Evolutionary conservation across 1,284 basidiomycete genomes (phyloP).

Genomic region (Phaffia rhodozyma): DNA sequence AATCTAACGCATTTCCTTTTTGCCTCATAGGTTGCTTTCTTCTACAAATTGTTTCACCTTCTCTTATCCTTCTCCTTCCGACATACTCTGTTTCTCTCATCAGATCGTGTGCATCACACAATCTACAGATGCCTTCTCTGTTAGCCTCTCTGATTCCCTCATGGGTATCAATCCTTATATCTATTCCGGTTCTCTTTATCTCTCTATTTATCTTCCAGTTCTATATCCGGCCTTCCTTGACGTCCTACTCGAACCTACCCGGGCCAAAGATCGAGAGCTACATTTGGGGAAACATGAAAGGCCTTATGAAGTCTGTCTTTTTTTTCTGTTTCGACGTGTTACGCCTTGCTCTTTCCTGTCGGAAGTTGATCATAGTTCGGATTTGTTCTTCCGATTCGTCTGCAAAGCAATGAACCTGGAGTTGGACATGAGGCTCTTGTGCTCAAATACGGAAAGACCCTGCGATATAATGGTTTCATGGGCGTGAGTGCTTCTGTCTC

Average conservation of each 20-base stretch:
- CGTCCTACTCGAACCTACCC: conserved; percentile 5
- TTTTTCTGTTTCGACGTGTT: not conserved
- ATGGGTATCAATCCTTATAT: too few species aligned
- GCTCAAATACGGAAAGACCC: conserved; percentile 4
- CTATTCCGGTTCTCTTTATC: not conserved
- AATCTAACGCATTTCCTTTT: too few species aligned
- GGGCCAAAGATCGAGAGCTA: conserved; percentile 4
- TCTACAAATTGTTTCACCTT: too few species aligned
- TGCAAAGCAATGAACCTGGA: conserved; percentile 1
- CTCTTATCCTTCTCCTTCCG: too few species aligned
- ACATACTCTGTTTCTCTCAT: too few species aligned
- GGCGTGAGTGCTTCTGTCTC: not conserved
- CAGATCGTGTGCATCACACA: too few species aligned
- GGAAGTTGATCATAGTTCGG: not conserved
- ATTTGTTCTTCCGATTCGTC: not conserved
- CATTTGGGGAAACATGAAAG: conserved; percentile 12
- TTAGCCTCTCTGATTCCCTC: too few species aligned
- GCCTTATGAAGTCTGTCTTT: not conserved
- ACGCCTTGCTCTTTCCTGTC: not conserved
- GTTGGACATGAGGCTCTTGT: conserved; percentile 5
- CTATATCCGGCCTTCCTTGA: conserved; percentile 2
- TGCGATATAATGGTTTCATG: conserved; percentile 4
- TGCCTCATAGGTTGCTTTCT: too few species aligned
- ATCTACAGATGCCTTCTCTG: too few species aligned
- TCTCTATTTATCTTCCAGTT: conserved; percentile 1